phyloP scores from a whole-genome alignment of 768 basidiomycete species.

The Mycena venus region DNA sequence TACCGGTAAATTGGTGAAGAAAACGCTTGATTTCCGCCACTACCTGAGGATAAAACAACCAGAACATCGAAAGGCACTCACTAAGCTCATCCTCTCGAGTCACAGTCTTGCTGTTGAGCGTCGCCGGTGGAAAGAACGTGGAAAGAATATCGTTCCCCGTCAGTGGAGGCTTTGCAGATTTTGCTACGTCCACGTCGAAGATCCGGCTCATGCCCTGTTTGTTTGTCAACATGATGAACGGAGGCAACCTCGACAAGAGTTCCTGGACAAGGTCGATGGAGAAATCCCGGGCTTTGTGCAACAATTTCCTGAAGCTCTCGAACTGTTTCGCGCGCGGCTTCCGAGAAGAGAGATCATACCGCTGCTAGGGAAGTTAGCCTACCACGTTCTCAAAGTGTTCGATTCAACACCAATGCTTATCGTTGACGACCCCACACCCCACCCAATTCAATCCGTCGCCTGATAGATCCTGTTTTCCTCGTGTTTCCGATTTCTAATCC shows the following conservation, averaged over 20 bases:
- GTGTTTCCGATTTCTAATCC: too few relatives aligned
- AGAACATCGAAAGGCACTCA: too few relatives aligned
- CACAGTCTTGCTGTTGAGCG: too few relatives aligned
- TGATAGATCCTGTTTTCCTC: background rate
- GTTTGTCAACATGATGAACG: background rate
- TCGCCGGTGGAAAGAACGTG: too few relatives aligned
- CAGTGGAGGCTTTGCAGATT: background rate
- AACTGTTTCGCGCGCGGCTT: background rate
- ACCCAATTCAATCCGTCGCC: background rate
- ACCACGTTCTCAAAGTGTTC: background rate
- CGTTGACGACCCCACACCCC: background rate
- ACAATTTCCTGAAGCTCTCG: background rate
- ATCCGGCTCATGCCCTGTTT: background rate
- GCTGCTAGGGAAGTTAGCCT: background rate
- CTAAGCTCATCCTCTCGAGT: too few relatives aligned
- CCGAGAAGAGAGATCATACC: background rate
- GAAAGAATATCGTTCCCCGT: too few relatives aligned
- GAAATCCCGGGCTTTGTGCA: background rate
- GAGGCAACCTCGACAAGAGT: background rate
- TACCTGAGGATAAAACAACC: too few relatives aligned
- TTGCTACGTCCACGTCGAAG: background rate
- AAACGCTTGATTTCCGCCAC: too few relatives aligned
- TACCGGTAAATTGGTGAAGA: too few relatives aligned
- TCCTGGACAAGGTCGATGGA: background rate
- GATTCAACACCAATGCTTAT: background rate